Base-by-base conservation (phyloP, 2,329 filamentous ascomycete genomes). In the Coniochaeta sp. region DNA sequence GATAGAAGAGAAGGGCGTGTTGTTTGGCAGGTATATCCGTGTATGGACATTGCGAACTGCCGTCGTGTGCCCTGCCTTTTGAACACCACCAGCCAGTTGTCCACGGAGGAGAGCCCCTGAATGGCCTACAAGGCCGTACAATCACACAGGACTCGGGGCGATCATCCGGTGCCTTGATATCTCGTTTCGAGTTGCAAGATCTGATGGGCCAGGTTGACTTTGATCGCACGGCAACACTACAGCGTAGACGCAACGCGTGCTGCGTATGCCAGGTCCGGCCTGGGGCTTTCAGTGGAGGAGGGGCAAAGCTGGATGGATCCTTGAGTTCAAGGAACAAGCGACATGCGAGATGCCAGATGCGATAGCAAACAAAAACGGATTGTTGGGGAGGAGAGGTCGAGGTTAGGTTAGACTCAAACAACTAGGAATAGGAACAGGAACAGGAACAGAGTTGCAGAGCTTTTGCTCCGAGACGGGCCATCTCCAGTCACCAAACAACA, bases 111-210 rank as follows among this genome's bases (percentile, higher is more conserved):
- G 5, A 13, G 18, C 27, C 38, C 38, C 38, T 42, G 4, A 42
- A 26, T 42, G 38, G 38, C 38, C 38, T 26, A 24, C 26, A 22
- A 42, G 38, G 38, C 38, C 38, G 38, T 24, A 42, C 38, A 42
- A 42, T 42, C 38, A 26, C 38, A 42, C n/a, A 42, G 18, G 38
- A 42, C 20, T 6, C 20, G 38, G 38, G 12, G n/a, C 38, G 18
- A 24, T 42, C 38, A 26, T 42, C 20, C 38, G 38, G 20, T 26
- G 20, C n/a, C 20, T n/a, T 42, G 22, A 7, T 22, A 26, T 42
- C 38, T 42, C 38, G 38, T n/a, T 42, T 42, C 20, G 38, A 42
- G n/a, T n/a, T n/a, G 38, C 38, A 42, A 22, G 38, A 24, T 42
- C 38, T 42, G 20, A 42, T 42, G 20, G 22, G 38, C 12, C 8